Base-by-base conservation (phyloP, 2,329 filamentous ascomycete genomes). In the Epichloe hybrida region DNA sequence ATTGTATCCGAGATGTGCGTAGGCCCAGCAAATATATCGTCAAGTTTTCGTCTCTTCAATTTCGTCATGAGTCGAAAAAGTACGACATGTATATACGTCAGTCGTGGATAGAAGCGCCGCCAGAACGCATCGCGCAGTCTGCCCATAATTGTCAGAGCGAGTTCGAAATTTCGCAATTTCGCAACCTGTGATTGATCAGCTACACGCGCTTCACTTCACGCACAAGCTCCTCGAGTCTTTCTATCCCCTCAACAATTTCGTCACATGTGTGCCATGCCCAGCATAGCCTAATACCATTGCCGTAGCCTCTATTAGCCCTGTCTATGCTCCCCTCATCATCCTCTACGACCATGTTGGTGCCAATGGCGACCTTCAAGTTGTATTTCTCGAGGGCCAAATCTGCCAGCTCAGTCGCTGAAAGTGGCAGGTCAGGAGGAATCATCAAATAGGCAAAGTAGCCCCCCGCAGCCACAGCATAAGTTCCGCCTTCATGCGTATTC, bases 181-280 rank as follows among this genome's bases (percentile, higher is more conserved):
- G 39, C 43, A 4, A 12, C 11, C 34, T 20, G 3, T 20, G 4
- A 15, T 35, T 8, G 17, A 17, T 17, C 17, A 11, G 8, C 38
- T 41, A 21, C 6, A n/a, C n/a, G 7, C 7, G n/a, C 5, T n/a
- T 38, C 12, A 46, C 5, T 15, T 40, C 49, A 21, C 36, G 21
- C 20, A 50, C 36, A 17, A 50, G 42, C 34, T 12, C 23, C 36
- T 38, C 81, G 51, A 90, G 67, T 57, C 84, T 77, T 61, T 71
- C 66, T 6, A 91, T 74, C 0, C 87, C 87, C 59, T 89, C 83
- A 0, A 71, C 73, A 15, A 94, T 65, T 49, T 77, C 71, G 23
- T 74, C 72, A 59, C 84, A 80, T 1, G 82, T 74, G 63, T 86
- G 84, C 80, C 84, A 90, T 5, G 82, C 74, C 65, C 86, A 89